These are phyloP conservation scores for Aplosporella prunicola DNA, from an alignment of 2,329 filamentous ascomycete species.

Conservation along the genomic window DNA sequence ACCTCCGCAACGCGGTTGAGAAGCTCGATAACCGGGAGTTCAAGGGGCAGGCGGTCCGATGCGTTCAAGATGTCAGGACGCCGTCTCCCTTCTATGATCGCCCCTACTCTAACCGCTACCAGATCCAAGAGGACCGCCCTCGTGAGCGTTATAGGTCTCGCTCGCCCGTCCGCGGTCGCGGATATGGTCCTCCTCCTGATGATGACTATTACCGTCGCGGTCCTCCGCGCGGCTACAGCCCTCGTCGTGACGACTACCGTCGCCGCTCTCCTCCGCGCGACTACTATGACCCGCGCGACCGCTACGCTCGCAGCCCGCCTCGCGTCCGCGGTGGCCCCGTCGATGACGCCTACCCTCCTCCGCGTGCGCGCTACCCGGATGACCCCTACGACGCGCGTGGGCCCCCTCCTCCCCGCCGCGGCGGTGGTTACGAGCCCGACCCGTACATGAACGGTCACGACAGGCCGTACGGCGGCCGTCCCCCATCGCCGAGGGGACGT, in stretches of 20 bases:
- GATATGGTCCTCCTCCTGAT: conserved; percentile 52
- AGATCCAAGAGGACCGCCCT: conserved; percentile 53
- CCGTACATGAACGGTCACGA: conserved; percentile 51
- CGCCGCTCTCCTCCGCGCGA: conserved; percentile 68
- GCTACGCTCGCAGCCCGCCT: conserved; percentile 63
- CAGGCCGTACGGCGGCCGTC: conserved; percentile 44
- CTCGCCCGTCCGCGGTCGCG: conserved; percentile 53
- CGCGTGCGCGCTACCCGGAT: conserved; percentile 56
- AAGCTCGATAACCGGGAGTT: conserved; percentile 91
- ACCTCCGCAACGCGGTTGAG: conserved; percentile 83
- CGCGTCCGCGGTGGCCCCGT: conserved; percentile 61
- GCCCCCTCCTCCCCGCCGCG: conserved; percentile 42
- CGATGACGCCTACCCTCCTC: conserved; percentile 65
- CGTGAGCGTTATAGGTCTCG: conserved; percentile 72
- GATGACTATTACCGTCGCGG: conserved; percentile 70
- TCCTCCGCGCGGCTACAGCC: conserved; percentile 74
- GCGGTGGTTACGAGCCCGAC: conserved; percentile 43
- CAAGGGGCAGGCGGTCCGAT: conserved; percentile 79
- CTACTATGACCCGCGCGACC: conserved; percentile 73
- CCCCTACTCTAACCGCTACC: conserved; percentile 25
- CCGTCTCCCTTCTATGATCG: conserved; percentile 25
- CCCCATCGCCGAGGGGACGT: conserved; percentile 31
- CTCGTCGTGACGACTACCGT: conserved; percentile 77
- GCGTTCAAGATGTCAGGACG: conserved; percentile 67
- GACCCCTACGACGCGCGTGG: conserved; percentile 58